These are phyloP conservation scores for Capsicum pubescens DNA, from an alignment of 257 asterid genomes.

Conservation along the genomic window DNA sequence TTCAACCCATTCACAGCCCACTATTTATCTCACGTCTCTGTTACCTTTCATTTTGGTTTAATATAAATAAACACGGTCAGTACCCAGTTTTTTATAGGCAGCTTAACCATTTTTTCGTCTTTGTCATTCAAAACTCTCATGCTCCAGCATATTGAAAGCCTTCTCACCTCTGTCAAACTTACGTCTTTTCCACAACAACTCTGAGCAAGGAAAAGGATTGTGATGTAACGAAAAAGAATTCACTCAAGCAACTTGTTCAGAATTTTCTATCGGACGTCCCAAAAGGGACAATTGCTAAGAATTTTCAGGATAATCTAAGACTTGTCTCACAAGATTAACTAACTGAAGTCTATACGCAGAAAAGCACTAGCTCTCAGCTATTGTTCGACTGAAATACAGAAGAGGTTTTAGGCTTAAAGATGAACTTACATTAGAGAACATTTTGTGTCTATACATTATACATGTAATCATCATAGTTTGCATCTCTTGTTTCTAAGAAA, in stretches of 20 bases:
- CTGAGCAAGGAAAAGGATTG: not conserved
- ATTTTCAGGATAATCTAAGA: not conserved
- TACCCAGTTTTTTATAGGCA: not conserved
- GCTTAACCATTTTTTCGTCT: not conserved
- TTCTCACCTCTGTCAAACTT: not conserved
- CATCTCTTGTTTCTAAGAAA: conserved; percentile 10
- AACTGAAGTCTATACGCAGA: conserved; percentile 20
- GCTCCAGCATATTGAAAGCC: not conserved
- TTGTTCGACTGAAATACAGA: conserved; percentile 5
- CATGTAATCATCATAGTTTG: not conserved
- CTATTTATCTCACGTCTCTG: not conserved
- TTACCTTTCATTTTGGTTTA: not conserved
- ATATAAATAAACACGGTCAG: not conserved
- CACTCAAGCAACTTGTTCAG: not conserved
- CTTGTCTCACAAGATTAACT: conserved; percentile 13
- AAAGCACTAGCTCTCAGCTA: not conserved
- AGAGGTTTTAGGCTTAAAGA: conserved; percentile 9
- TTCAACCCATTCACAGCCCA: not conserved
- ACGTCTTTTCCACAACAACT: not conserved
- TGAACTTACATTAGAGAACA: not conserved
- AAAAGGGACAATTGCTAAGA: not conserved
- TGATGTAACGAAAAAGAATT: conserved; percentile 18
- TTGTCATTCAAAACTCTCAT: not conserved
- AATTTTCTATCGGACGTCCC: conserved; percentile 6
- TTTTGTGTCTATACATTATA: not conserved